phyloP scores from a whole-genome alignment of 768 basidiomycete genomes.

The Boletus sensibilis region DNA sequence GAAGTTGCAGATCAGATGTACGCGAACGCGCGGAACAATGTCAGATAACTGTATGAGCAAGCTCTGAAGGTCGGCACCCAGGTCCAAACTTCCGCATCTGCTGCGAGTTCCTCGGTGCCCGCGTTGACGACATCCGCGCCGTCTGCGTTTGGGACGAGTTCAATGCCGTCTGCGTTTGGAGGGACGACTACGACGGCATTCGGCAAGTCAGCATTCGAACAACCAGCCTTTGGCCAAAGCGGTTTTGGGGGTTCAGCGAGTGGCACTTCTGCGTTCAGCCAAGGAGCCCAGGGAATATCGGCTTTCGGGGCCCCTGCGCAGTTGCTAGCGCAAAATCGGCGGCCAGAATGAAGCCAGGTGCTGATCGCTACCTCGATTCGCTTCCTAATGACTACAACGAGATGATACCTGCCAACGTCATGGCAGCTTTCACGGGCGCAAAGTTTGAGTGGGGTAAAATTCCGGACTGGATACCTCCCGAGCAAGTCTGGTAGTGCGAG shows the following conservation, averaged over 20 bases:
- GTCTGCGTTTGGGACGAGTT: too few species aligned
- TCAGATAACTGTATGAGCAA: slow-evolving; percentile 50
- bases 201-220: slow-evolving; percentile 34
- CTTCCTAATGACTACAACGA: slow-evolving; percentile 61
- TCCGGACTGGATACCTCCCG: slow-evolving; percentile 73
- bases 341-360: slow-evolving; percentile 41
- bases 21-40: slow-evolving; percentile 49
- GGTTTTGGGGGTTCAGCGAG: slow-evolving; percentile 23
- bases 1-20: slow-evolving; percentile 50
- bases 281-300: slow-evolving; percentile 27
- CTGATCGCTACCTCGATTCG: slow-evolving; percentile 53
- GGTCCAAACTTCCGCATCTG: slow-evolving; percentile 6
- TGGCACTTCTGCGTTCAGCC: slow-evolving; percentile 27
- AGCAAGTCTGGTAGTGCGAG: slow-evolving; percentile 47
- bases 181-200: slow-evolving; percentile 24
- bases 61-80: slow-evolving; percentile 45
- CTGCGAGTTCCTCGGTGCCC: slow-evolving; percentile 18
- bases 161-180: too few species aligned
- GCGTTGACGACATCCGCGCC: slow-evolving; percentile 27
- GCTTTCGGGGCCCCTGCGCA: slow-evolving; percentile 37
- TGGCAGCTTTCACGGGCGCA: slow-evolving; percentile 52
- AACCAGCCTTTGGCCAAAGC: slow-evolving; percentile 41
- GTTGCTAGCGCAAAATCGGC: slow-evolving; percentile 32
- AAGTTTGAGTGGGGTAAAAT: slow-evolving; percentile 70
- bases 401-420: slow-evolving; percentile 48